Conservation (phyloP, 441 rosid genomes). For the Theobroma grandiflorum region DNA sequence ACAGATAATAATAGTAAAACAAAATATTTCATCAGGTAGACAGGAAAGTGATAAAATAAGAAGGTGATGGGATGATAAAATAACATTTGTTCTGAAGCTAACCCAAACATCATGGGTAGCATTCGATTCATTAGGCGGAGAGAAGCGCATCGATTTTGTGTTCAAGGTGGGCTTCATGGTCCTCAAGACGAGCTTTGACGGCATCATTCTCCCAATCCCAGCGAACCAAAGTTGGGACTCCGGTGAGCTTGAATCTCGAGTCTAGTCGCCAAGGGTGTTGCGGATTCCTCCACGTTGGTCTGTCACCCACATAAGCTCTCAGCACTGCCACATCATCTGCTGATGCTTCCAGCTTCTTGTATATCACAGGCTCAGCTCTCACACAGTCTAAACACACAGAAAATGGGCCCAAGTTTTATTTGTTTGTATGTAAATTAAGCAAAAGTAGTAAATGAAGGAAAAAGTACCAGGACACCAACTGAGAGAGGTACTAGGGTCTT, state of each 20-base stretch:
- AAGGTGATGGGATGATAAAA: background rate
- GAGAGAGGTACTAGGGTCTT: constrained; percentile 67
- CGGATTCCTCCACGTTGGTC: constrained; percentile 85
- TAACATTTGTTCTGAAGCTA: background rate
- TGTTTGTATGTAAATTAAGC: too few species aligned
- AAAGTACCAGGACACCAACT: constrained; percentile 86
- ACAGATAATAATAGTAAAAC: too few species aligned
- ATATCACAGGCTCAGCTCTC: constrained; percentile 89
- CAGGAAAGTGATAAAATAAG: background rate
- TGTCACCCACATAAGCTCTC: constrained; percentile 82
- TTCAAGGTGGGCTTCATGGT: constrained; percentile 79
- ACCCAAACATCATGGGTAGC: background rate
- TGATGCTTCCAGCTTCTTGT: constrained; percentile 71
- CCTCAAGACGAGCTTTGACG: constrained; percentile 75
- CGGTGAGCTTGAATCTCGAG: constrained; percentile 73
- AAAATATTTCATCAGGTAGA: background rate
- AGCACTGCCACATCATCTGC: constrained; percentile 63
- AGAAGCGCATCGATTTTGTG: constrained; percentile 64
- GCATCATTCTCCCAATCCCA: constrained; percentile 75
- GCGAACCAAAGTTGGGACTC: constrained; percentile 77
- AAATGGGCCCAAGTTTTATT: background rate
- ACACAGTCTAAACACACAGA: constrained; percentile 66
- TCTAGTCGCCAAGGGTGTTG: constrained; percentile 74
- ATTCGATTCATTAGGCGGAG: constrained; percentile 33
- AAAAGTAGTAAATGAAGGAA: background rate